Conservation (phyloP, 768 basidiomycete genomes). For the Podaxis sp. region DNA sequence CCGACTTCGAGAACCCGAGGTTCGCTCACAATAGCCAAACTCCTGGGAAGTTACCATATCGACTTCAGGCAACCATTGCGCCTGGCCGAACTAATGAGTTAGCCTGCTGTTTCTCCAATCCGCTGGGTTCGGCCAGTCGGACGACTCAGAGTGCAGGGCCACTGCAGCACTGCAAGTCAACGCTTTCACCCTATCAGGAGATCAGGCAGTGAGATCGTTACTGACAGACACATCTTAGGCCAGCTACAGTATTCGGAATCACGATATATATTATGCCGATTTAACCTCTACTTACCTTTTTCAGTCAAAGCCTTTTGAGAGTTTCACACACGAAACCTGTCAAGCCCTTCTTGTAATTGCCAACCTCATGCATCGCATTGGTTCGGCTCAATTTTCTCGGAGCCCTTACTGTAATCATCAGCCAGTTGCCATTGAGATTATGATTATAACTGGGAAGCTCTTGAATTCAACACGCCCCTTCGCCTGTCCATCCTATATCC, state of each 20-base stretch:
- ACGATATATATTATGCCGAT: background rate
- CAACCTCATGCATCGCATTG: background rate
- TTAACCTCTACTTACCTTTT: background rate
- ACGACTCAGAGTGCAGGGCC: background rate
- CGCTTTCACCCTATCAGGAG: background rate
- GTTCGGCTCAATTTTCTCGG: background rate
- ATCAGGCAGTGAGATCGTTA: background rate
- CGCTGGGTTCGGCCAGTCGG: constrained; percentile 1
- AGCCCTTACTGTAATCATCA: background rate
- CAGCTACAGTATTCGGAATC: background rate
- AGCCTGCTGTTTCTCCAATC: background rate
- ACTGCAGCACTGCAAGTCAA: background rate
- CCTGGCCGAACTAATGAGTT: background rate
- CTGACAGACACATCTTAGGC: background rate
- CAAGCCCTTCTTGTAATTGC: background rate
- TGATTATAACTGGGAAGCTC: constrained; percentile 1
- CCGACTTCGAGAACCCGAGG: background rate
- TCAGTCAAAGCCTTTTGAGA: background rate
- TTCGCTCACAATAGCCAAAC: background rate
- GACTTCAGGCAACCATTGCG: background rate
- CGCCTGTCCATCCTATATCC: constrained; percentile 8
- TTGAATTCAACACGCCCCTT: background rate
- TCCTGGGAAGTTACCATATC: constrained; percentile 1
- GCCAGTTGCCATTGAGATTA: background rate
- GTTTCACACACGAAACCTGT: background rate